These are phyloP conservation scores for Schizosaccharomyces japonicus DNA, from an alignment of 805 yeast species.

Conservation along the genomic window DNA sequence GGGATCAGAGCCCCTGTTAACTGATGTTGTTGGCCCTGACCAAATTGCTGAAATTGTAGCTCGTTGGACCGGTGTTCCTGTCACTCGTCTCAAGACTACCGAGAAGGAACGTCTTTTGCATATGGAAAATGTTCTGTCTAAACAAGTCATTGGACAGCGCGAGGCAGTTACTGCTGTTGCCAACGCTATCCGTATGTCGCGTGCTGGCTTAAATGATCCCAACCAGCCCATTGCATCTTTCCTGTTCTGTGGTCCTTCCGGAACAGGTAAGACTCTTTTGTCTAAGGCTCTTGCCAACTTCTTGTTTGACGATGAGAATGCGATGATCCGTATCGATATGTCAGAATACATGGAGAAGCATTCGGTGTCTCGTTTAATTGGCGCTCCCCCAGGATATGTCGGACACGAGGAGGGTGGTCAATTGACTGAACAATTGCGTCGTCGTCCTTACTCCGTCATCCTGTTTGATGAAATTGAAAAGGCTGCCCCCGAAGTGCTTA, in stretches of 20 bases:
- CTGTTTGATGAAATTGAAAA: slow-evolving; percentile 94
- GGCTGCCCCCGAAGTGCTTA: slow-evolving; percentile 93
- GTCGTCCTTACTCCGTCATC: slow-evolving; percentile 89
- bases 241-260: slow-evolving; percentile 80
- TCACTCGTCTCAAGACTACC: slow-evolving; percentile 76
- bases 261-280: slow-evolving; percentile 94
- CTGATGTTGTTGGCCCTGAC: slow-evolving; percentile 76
- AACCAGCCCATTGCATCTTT: slow-evolving; percentile 79
- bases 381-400: slow-evolving; percentile 92
- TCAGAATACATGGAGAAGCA: slow-evolving; percentile 89
- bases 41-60: slow-evolving; percentile 95
- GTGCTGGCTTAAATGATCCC: slow-evolving; percentile 92
- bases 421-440: slow-evolving; percentile 69
- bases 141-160: slow-evolving; percentile 78
- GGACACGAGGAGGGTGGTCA: slow-evolving; percentile 97
- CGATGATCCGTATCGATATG: slow-evolving; percentile 93
- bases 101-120: slow-evolving; percentile 81
- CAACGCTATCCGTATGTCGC: slow-evolving; percentile 72
- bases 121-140: slow-evolving; percentile 71
- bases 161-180: slow-evolving; percentile 93
- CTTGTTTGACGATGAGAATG: slow-evolving; percentile 83
- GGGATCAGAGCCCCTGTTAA: slow-evolving; percentile 33
- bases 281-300: slow-evolving; percentile 94
- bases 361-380: slow-evolving; percentile 80
- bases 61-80: slow-evolving; percentile 89